Percentiles rank a stretch among this genome's conserved stretches.
Conservation (phyloP, 495 filamentous ascomycete species). For the Talaromyces ruber region DNA sequence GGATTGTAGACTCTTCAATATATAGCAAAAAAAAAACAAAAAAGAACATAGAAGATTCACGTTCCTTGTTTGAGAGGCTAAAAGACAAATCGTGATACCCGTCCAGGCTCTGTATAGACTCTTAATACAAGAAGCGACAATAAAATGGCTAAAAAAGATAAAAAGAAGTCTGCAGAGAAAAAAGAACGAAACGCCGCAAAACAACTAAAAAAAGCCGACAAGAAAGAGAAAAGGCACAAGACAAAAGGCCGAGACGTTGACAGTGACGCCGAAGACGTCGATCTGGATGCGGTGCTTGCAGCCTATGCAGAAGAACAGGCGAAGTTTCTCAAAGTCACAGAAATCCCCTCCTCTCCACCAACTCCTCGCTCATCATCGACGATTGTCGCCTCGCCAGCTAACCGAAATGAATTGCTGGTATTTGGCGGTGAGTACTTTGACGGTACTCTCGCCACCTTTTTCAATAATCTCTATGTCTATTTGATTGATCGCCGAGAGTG, state of each 20-base stretch:
- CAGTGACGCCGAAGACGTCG: slow-evolving; percentile 84
- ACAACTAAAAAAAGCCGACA: slow-evolving; percentile 52
- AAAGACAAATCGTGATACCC: neutral
- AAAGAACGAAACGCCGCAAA: slow-evolving; percentile 47
- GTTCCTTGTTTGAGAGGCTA: neutral
- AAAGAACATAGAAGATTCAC: neutral
- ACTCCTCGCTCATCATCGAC: slow-evolving; percentile 69
- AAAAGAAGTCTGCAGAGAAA: slow-evolving; percentile 44
- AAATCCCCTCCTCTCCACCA: slow-evolving; percentile 66
- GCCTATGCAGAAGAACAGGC: slow-evolving; percentile 81
- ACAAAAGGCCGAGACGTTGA: slow-evolving; percentile 51
- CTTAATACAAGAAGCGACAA: neutral
- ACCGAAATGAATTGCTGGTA: slow-evolving; percentile 80
- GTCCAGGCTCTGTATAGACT: neutral
- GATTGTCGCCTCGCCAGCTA: slow-evolving; percentile 73
- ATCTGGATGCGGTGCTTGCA: slow-evolving; percentile 91
- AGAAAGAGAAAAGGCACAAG: slow-evolving; percentile 71
- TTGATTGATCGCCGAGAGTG: slow-evolving; percentile 80
- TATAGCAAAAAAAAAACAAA: neutral
- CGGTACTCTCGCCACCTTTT: slow-evolving; percentile 54
- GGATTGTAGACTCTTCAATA: neutral
- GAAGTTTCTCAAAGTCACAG: slow-evolving; percentile 87
- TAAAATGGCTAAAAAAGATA: slow-evolving; percentile 44
- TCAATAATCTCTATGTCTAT: slow-evolving; percentile 77
- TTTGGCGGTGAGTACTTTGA: slow-evolving; percentile 79